phyloP scores from a whole-genome alignment of 2,329 filamentous ascomycete species.

The Stachybotrys chlorohalonatus region DNA sequence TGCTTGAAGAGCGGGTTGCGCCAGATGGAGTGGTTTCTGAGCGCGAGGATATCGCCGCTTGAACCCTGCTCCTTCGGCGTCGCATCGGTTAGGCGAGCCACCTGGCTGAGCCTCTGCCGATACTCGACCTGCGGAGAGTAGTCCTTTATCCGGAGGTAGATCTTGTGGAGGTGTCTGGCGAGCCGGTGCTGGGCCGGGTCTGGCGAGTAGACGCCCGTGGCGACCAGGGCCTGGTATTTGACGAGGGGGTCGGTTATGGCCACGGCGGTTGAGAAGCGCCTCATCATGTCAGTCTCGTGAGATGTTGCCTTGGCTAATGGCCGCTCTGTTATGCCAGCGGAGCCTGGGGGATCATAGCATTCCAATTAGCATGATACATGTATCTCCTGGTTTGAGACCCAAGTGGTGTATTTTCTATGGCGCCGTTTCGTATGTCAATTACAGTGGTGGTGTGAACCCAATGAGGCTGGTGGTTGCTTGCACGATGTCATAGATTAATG shows the following conservation, averaged over 20 bases:
- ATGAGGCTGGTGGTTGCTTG: neutral
- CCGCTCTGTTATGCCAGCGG: neutral
- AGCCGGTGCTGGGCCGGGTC: conserved; percentile 66
- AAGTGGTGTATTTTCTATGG: no score
- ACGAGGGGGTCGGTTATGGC: conserved; percentile 65
- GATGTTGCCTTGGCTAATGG: neutral
- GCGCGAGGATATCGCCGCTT: conserved; percentile 31
- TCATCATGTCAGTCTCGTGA: conserved; percentile 12
- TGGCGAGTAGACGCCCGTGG: conserved; percentile 55
- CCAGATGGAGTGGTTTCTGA: conserved; percentile 45
- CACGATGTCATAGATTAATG: neutral
- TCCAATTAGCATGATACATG: no score
- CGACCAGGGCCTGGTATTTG: conserved; percentile 63
- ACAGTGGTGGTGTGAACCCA: no score
- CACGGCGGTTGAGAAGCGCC: conserved; percentile 36
- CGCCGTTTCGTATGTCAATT: no score
- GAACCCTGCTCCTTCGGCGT: conserved; percentile 18
- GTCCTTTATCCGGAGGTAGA: conserved; percentile 68
- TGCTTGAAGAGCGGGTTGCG: conserved; percentile 50
- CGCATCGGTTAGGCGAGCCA: conserved; percentile 37
- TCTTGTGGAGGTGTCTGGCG: conserved; percentile 66
- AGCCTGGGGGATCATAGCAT: neutral
- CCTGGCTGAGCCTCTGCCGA: conserved; percentile 51
- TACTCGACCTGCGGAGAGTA: conserved; percentile 69
- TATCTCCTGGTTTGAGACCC: no score